A percentile compares a stretch with the other conserved stretches of the same genome.
phyloP scores from a whole-genome alignment of 2,329 filamentous ascomycete species.

The Monosporascus sp. region DNA sequence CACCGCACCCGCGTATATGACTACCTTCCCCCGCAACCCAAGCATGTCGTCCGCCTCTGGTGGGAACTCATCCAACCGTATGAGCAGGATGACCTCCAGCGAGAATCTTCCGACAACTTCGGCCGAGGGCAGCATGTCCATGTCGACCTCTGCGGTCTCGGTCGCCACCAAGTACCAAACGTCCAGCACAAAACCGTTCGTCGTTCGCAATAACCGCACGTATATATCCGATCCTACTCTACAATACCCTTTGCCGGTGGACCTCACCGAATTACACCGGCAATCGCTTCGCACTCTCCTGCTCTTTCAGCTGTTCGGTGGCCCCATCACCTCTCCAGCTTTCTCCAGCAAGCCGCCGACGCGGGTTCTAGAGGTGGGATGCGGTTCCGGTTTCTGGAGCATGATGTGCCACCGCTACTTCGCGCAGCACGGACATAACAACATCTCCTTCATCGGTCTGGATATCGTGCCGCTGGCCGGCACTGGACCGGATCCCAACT shows the following conservation, averaged over 20 bases:
- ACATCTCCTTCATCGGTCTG: constrained; percentile 74
- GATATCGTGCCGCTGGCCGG: constrained; percentile 70
- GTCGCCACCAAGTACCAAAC: constrained; percentile 17
- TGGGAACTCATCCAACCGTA: constrained; percentile 32
- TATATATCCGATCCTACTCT: constrained; percentile 71
- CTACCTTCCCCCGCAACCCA: constrained; percentile 35
- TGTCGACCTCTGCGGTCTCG: constrained; percentile 21
- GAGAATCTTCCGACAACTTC: constrained; percentile 36
- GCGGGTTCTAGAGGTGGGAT: constrained; percentile 79
- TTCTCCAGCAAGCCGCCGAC: constrained; percentile 63
- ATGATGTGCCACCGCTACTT: constrained; percentile 82
- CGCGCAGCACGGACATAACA: constrained; percentile 57
- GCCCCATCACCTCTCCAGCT: constrained; percentile 67
- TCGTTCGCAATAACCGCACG: constrained; percentile 71
- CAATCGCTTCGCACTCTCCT: constrained; percentile 81
- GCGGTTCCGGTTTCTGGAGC: constrained; percentile 86
- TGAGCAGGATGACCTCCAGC: constrained; percentile 42
- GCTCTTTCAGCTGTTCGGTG: constrained; percentile 74
- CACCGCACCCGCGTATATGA: constrained; percentile 19
- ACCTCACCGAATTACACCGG: constrained; percentile 79
- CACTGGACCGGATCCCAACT: constrained; percentile 28
- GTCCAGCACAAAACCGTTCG: constrained; percentile 47
- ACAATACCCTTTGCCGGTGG: constrained; percentile 81
- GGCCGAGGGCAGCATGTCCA: constrained; percentile 33
- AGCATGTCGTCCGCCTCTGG: constrained; percentile 43